Base-by-base conservation (phyloP, 139 green algal species). In the Closterium sp. region DNA sequence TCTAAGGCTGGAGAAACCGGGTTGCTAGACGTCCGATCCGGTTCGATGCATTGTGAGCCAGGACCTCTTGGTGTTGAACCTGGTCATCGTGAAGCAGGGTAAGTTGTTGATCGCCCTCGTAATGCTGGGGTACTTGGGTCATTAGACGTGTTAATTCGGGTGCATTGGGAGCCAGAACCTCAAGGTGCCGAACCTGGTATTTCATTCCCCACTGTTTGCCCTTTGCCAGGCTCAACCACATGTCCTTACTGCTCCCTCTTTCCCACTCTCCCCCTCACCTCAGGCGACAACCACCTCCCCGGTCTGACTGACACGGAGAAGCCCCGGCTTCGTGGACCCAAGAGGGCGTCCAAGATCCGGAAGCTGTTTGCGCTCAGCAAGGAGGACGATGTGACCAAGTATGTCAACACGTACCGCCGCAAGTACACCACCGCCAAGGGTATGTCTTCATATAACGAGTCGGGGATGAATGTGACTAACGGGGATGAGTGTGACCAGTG, bases 331-430 rank as follows among this genome's bases (percentile, higher is more conserved):
- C 95, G 98, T 33, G 98, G 98, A 86, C 98, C 98, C 92, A 99
- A 99, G 98, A 96, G 98, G 35, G 98, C 98, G 33, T 96, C 94
- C 95, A 98, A 98, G 95, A 99, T 99, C 95, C 96, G 98, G 93
- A 99, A 99, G 97, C 97, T 99, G 83, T 99, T 99, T 93, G 98
- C 98, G 94, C 96, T 99, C 92, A 95, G 92, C 96, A 99, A 99
- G 97, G 97, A 99, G 34, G 97, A 99, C 94, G 97, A 99, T 91
- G 98, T 99, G 93, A 96, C 97, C 95, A 98, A 98, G 96, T 99
- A 99, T 93, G 98, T 99, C 93, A 99, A 98, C 96, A 98, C 97
- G 87, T 99, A 99, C 96, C 94, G 96, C 66, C 95, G 95, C 90
- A 97, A 93, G 83, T 96, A 97, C 12, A 76, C 55, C 55, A 76